Evolutionary conservation across 345 rosid species (phyloP).

Genomic region (Arabis hirsuta): DNA sequence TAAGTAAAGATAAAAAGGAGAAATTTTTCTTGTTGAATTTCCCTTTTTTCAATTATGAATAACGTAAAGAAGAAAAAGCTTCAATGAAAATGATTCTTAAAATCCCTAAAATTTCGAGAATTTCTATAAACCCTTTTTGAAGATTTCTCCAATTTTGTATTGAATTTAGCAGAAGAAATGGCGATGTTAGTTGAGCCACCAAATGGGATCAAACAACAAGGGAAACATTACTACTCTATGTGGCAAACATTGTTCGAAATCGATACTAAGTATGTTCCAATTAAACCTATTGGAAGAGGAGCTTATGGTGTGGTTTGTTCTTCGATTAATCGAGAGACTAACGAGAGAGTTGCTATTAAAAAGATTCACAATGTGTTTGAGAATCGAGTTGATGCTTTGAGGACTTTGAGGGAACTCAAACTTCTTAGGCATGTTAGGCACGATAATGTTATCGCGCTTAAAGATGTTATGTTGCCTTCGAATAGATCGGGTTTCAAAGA

Average conservation of each 20-base stretch:
- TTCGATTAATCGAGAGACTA: constrained; percentile 72
- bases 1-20: constrained; percentile 36
- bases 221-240: constrained; percentile 85
- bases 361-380: constrained; percentile 85
- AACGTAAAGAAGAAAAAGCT: constrained; percentile 38
- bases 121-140: constrained; percentile 26
- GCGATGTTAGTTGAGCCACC: constrained; percentile 90
- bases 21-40: constrained; percentile 2
- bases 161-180: constrained; percentile 51
- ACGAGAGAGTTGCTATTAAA: constrained; percentile 86
- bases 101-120: constrained; percentile 22
- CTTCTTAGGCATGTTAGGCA: constrained; percentile 81
- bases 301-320: constrained; percentile 91
- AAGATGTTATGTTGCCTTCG: constrained; percentile 83
- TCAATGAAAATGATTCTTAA: constrained; percentile 17
- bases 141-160: neutral
- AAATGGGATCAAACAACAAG: constrained; percentile 59
- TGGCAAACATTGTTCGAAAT: constrained; percentile 89
- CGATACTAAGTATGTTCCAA: constrained; percentile 81
- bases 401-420: constrained; percentile 78
- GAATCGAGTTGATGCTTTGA: constrained; percentile 63
- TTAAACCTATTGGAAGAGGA: constrained; percentile 88
- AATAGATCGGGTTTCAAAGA: constrained; percentile 65
- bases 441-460: constrained; percentile 78
- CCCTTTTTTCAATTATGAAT: constrained; percentile 25